These are phyloP conservation scores for Musa beccarii DNA, from an alignment of 176 grass and related monocot genomes.

Conservation along the genomic window DNA sequence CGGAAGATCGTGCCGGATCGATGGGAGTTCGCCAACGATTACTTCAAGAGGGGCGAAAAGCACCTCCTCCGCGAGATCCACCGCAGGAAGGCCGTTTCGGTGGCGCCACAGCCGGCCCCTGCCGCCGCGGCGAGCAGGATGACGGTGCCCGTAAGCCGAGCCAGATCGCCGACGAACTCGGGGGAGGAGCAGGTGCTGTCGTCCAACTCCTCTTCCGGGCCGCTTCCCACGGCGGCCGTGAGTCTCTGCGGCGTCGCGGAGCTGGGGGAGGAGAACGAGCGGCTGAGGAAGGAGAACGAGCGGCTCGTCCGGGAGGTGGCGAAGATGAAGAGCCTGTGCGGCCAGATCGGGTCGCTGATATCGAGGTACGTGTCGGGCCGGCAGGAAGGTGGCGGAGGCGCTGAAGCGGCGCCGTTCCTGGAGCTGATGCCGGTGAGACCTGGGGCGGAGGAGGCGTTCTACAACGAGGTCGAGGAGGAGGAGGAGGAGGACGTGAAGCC, in stretches of 20 bases:
- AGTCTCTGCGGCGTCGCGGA: not conserved
- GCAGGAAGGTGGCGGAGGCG: not conserved
- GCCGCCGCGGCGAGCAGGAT: too few species aligned
- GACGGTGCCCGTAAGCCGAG: not conserved
- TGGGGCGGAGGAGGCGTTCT: too few species aligned
- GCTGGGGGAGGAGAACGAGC: constrained; percentile 10
- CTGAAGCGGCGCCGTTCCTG: not conserved
- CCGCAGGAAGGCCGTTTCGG: not conserved
- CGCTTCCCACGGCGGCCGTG: too few species aligned
- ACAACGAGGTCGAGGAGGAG: too few species aligned
- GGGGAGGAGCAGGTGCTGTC: constrained; percentile 14
- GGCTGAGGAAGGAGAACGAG: constrained; percentile 14
- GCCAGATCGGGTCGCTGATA: not conserved
- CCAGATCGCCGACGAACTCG: not conserved
- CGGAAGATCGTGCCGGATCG: constrained; percentile 11
- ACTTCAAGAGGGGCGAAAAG: constrained; percentile 11
- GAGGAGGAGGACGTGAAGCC: too few species aligned
- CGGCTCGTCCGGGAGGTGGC: constrained; percentile 5
- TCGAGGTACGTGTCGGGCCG: not conserved
- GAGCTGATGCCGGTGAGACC: not conserved
- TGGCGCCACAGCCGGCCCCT: not conserved
- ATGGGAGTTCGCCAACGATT: constrained; percentile 26
- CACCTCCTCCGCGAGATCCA: constrained; percentile 12
- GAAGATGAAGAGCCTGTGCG: constrained; percentile 2
- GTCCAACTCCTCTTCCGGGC: constrained; percentile 11